Base-by-base conservation (phyloP, 257 asterid genomes). In the Primulina tabacum region DNA sequence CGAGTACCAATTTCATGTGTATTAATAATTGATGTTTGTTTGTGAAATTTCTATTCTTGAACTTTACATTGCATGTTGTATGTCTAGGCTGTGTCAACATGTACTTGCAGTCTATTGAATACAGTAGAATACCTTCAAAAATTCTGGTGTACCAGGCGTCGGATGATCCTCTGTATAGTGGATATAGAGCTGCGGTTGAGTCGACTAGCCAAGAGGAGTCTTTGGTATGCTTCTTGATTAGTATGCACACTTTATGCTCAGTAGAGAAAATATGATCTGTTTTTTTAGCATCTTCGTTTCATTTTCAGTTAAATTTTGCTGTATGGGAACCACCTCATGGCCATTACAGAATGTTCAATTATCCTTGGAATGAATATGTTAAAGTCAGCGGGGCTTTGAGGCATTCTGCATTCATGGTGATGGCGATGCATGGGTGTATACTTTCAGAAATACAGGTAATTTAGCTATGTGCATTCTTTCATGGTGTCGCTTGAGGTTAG, bases 321-420 rank as follows among this genome's bases (percentile, higher is more conserved):
- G 64, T 82, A 58, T 91, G 99, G 99, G 99, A 94, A 80, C 99
- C 97, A 1, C 97, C 97, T 74, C 99, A 91, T 61, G 99, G 99
- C 43, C 97, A 88, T 18, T 94, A 94, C 88, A 94, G 77, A 60
- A 91, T 91, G 97, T 87, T 88, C 64, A 84, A 73, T 4, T 94
- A 89, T 77, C 99, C 99, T 4, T 91, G 97, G 99, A 76, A 83
- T 21, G 87, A 87, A 10, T 94, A 89, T 73, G 95, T 92, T 28
- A 89, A 83, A 86, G 97, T 91, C 60, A 94, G 96, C 17, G 97
- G 99, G 40, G 95, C 97, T 68, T 62, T 94, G 14, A 77, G 97
- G 86, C 97, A 94, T 73, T 94, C 97, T 83, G 96, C 99, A 2
- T 94, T 91, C 86, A 94, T 84, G 96, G 86, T 91, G 76, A 89